Evolutionary conservation across 2,329 filamentous ascomycete genomes (phyloP).

Genomic region (Exophiala sideris): DNA sequence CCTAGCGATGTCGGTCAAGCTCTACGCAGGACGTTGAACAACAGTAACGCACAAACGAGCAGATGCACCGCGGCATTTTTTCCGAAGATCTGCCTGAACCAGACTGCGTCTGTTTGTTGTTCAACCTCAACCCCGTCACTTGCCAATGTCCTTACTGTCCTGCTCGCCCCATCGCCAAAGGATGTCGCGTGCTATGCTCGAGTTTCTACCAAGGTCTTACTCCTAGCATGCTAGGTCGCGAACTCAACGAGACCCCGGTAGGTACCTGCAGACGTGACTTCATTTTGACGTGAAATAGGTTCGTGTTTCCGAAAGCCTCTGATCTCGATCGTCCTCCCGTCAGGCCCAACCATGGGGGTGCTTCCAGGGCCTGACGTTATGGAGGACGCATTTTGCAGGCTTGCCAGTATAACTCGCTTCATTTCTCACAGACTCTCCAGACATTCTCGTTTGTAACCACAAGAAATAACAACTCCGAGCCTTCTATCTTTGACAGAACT

Average conservation of each 20-base stretch:
- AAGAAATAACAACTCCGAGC: background rate
- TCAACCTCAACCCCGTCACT: background rate
- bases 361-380: background rate
- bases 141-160: too few species aligned
- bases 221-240: background rate
- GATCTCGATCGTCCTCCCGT: background rate
- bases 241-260: background rate
- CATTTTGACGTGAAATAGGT: conserved; percentile 2
- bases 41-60: too few species aligned
- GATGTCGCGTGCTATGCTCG: too few species aligned
- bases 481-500: background rate
- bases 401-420: background rate
- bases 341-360: background rate
- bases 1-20: too few species aligned
- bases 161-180: too few species aligned
- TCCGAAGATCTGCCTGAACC: too few species aligned
- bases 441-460: background rate
- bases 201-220: background rate
- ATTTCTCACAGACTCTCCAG: background rate
- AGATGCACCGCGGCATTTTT: too few species aligned
- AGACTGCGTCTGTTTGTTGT: too few species aligned
- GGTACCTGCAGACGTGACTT: conserved; percentile 6
- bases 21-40: too few species aligned
- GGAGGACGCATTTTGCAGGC: background rate
- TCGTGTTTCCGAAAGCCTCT: background rate